Evolutionary conservation across 1,284 basidiomycete species (phyloP), one percentile per base, ranked within the genome.

Genomic region (Omphalotus olearius): DNA sequence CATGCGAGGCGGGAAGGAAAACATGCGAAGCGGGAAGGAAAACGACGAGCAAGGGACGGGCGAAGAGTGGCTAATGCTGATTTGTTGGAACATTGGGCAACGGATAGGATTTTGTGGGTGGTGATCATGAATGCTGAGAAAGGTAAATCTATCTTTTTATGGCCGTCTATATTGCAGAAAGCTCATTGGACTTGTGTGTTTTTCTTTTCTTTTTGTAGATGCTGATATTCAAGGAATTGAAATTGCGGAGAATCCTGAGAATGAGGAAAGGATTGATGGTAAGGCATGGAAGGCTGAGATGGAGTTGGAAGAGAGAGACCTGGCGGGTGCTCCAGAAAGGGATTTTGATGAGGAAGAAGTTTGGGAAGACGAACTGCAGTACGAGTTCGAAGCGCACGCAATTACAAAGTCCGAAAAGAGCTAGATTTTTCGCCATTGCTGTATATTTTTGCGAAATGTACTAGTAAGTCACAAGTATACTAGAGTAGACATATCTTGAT

Each of bases 51-150:
- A 52, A 42, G 25, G 49, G 54, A 58, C 14, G 45, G 58, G 37
- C 45, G 43, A 25, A 41, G 55, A 5, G 60, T 61, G n/a, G 52
- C 52, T 9, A 53, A 59, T 16, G 61, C 61, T 4, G 58, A 62
- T 49, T 50, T 59, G 30, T 41, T 55, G 17, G 61, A 62, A 23
- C 46, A 60, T 45, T 57, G 58, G 56, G 40, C 50, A 14, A 54
- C 54, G 18, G 52, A 59, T 30, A 50, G 54, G n/a, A 28, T 60
- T 2, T 36, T 61, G 14, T 63, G 62, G 62, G 41, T 63, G 30
- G 62, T 63, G 2, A 51, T 62, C 17, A 52, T 61, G 52, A 54
- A 47, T 49, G 54, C 57, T 11, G 58, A 60, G 0, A 38, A 56
- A 40, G 46, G 46, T 47, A 13, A 26, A n/a, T 37, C 26, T 2